Evolutionary conservation across 106 monocot species (phyloP), one percentile per base, ranked within the genome.

Genomic region (Apostasia shenzhenica): DNA sequence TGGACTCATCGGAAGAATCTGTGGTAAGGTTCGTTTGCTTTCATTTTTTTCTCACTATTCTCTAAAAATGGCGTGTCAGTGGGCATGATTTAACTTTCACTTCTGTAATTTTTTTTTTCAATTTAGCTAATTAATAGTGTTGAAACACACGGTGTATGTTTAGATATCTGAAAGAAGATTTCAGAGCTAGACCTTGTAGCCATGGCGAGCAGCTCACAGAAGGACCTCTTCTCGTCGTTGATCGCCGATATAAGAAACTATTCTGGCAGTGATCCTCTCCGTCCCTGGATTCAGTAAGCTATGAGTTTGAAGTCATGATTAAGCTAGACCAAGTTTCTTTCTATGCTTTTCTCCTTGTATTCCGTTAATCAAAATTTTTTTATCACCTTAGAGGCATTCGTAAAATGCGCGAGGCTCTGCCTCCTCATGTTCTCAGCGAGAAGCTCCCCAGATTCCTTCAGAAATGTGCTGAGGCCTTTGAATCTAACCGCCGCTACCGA

Each of bases 361-460:
- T 64, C 14, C 11, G 26, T 14, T 10, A 48, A 47, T 48, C 7
- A 7, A 26, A 46, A 57, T 62, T 38, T 1, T 58, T 57, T n/a
- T 37, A 59, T 59, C 68, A 47, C 45, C 6, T 54, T 57, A 92
- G 97, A 52, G 97, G 97, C 2, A 83, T 99, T 56, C 71, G 79
- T 69, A 89, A 75, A 70, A 70, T 99, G 86, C 67, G 72, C 70
- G 73, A 70, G 10, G 46, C 70, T 41, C 76, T 99, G 2, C 87
- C 90, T 0, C 44, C 79, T 42, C 67, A 57, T 2, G 50, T 70
- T 13, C 78, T 92, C 14, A 64, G 58, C 9, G 87, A 87, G 74
- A 99, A 99, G 81, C 89, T 99, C 48, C 97, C 97, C 6, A 79
- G 97, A 55, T 99, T 99, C 83, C 89, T 99, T 66, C 97, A 99